phyloP scores from a whole-genome alignment of 768 basidiomycete species.

The Tubosaeta sp. region DNA sequence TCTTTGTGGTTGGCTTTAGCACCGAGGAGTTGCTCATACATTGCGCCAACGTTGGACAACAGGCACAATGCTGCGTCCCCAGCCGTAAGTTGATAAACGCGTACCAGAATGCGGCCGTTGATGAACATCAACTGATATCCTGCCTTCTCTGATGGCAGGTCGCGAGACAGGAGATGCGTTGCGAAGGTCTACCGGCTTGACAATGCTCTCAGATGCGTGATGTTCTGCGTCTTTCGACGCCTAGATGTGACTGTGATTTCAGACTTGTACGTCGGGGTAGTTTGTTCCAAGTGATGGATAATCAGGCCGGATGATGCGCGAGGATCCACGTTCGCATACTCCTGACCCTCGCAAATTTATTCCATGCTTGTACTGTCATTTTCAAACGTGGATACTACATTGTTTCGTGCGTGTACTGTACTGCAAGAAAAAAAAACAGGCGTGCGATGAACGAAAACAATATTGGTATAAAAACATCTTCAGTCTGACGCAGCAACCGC shows the following conservation, averaged over 20 bases:
- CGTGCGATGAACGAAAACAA: neutral
- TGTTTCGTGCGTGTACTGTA: neutral
- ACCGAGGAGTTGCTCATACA: too few species aligned
- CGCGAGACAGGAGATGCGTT: neutral
- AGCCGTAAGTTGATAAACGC: neutral
- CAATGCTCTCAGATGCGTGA: neutral
- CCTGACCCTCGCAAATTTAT: too few species aligned
- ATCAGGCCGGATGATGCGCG: too few species aligned
- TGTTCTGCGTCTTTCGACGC: too few species aligned
- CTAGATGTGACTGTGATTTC: too few species aligned
- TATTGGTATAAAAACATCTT: neutral
- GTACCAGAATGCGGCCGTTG: neutral
- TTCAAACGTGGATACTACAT: neutral
- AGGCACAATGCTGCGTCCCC: neutral
- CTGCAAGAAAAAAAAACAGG: neutral
- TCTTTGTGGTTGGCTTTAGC: too few species aligned
- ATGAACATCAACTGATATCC: neutral
- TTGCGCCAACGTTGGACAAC: neutral
- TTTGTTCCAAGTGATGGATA: too few species aligned
- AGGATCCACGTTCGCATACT: too few species aligned
- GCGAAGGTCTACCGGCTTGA: neutral
- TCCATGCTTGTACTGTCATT: neutral
- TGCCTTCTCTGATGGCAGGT: neutral
- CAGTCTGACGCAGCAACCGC: constrained; percentile 12
- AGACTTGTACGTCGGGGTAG: too few species aligned